Conservation (phyloP, 2,329 filamentous ascomycete genomes). For the Aspergillus intermedius region DNA sequence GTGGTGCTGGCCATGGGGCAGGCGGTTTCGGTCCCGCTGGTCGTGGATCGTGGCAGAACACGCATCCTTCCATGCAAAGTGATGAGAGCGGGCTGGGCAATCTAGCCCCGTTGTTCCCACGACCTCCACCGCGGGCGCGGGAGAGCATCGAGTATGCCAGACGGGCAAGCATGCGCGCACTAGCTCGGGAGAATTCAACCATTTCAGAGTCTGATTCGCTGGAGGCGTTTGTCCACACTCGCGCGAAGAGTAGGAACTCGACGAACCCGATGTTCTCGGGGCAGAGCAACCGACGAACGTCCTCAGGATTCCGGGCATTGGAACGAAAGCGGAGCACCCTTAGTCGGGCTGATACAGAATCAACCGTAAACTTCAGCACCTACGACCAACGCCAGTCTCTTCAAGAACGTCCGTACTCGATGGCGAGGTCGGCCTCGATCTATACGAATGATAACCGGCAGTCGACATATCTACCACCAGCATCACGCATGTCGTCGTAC, state of each 20-base stretch:
- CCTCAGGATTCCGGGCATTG: conserved; percentile 28
- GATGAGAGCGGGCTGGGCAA: conserved; percentile 31
- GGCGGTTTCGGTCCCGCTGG: conserved; percentile 33
- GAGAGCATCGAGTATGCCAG: conserved; percentile 25
- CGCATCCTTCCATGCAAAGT: conserved; percentile 26
- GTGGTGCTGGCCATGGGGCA: conserved; percentile 37
- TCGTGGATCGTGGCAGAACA: conserved; percentile 36
- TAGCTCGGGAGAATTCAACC: conserved; percentile 24
- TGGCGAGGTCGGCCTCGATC: conserved; percentile 28
- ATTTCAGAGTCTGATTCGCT: conserved; percentile 32
- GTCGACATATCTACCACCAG: conserved; percentile 23
- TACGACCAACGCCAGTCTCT: conserved; percentile 25
- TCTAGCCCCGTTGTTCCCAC: conserved; percentile 30
- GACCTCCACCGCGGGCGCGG: conserved; percentile 23
- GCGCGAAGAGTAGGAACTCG: conserved; percentile 33
- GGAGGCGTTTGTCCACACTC: conserved; percentile 34
- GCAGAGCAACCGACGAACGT: conserved; percentile 26
- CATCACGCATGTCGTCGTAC: conserved; percentile 14
- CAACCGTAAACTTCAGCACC: conserved; percentile 11
- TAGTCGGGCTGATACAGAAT: conserved; percentile 30
- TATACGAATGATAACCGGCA: conserved; percentile 30
- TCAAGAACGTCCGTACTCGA: conserved; percentile 27
- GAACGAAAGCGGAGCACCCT: conserved; percentile 29
- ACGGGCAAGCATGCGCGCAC: conserved; percentile 24
- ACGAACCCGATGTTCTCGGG: conserved; percentile 33